Conservation (phyloP, 208 protist species). For the Balamuthia mandrillaris region DNA sequence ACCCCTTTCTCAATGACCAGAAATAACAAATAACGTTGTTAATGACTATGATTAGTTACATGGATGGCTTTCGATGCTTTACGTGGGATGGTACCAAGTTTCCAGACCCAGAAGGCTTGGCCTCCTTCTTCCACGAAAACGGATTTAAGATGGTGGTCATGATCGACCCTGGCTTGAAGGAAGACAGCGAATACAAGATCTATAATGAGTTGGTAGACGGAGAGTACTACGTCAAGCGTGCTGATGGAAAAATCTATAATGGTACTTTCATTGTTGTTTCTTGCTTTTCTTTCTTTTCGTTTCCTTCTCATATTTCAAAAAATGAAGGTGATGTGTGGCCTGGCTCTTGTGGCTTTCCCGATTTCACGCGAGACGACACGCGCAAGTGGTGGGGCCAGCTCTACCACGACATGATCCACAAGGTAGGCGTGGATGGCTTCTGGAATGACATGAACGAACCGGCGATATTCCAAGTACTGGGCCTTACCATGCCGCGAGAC, state of each 20-base stretch:
- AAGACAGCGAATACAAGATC: too few species aligned
- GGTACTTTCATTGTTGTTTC: too few species aligned
- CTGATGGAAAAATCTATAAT: too few species aligned
- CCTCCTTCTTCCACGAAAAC: neutral
- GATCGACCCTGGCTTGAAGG: neutral
- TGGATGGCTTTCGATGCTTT: neutral
- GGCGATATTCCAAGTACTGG: neutral
- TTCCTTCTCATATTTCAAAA: too few species aligned
- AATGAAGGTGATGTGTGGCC: neutral
- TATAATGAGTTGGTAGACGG: too few species aligned
- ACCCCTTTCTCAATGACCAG: too few species aligned
- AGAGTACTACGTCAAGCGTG: too few species aligned
- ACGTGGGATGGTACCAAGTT: neutral
- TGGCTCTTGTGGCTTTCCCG: neutral
- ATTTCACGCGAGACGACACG: neutral
- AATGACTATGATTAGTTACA: too few species aligned
- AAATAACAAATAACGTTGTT: too few species aligned
- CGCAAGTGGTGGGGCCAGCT: neutral
- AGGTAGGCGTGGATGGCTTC: neutral
- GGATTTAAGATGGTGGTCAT: slow-evolving; percentile 26
- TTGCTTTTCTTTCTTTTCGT: too few species aligned
- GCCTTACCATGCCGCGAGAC: neutral
- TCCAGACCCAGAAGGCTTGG: slow-evolving; percentile 25
- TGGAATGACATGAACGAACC: slow-evolving; percentile 30
- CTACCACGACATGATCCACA: neutral